Conservation (phyloP, 331 rosid genomes). For the Quercus phellos region DNA sequence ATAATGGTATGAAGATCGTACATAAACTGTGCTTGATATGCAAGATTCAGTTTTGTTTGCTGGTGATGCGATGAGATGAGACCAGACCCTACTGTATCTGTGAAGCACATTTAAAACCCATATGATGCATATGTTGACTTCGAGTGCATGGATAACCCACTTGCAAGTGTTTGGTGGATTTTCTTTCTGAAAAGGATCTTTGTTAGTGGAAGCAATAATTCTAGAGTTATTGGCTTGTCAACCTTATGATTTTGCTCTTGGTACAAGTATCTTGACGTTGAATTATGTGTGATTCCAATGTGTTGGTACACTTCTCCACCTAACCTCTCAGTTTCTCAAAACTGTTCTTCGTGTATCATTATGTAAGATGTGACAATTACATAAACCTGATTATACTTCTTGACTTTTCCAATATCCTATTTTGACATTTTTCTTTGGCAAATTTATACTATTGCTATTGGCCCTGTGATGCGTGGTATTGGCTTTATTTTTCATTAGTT, state of each 20-base stretch:
- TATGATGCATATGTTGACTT: conserved; percentile 8
- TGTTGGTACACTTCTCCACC: not conserved
- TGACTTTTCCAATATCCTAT: conserved; percentile 15
- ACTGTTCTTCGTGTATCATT: conserved; percentile 7
- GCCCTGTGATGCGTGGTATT: conserved; percentile 28
- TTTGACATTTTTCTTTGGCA: conserved; percentile 35
- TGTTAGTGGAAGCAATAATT: conserved; percentile 30
- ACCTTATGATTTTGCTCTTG: conserved; percentile 4
- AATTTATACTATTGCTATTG: conserved; percentile 5
- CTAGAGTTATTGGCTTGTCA: conserved; percentile 9
- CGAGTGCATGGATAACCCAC: conserved; percentile 3
- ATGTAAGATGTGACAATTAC: conserved; percentile 22
- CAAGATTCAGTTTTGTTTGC: not conserved
- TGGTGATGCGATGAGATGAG: not conserved
- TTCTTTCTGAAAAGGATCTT: conserved; percentile 27
- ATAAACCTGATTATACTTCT: conserved; percentile 25
- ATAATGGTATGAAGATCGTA: not conserved
- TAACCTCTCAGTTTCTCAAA: not conserved
- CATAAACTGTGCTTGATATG: not conserved
- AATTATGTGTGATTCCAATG: conserved; percentile 1
- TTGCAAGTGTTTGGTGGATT: conserved; percentile 14
- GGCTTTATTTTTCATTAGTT: conserved; percentile 32
- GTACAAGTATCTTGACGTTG: conserved; percentile 2
- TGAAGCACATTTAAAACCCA: not conserved
- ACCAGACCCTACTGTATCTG: not conserved